Percentiles rank a stretch among this genome's conserved stretches.
phyloP scores from a whole-genome alignment of 2,329 filamentous ascomycete species.

The Colletotrichum aenigma region DNA sequence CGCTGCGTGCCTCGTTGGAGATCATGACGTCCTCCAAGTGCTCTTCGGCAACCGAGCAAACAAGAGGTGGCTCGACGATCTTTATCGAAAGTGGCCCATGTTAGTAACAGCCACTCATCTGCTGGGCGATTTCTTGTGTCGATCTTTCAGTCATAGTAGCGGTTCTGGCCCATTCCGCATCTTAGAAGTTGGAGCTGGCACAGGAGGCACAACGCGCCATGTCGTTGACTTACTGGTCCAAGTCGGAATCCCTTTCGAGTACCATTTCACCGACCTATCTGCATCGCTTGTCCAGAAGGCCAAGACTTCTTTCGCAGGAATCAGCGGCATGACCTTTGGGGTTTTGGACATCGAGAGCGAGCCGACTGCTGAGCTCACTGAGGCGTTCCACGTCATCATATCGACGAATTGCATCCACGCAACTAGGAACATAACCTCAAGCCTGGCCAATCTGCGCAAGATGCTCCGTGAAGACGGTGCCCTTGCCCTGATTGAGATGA shows the following conservation, averaged over 20 bases:
- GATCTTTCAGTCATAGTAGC: not conserved
- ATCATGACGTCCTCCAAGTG: slow-evolving; percentile 37
- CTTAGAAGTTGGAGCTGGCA: slow-evolving; percentile 48
- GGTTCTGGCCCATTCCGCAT: slow-evolving; percentile 31
- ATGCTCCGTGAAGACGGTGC: slow-evolving; percentile 33
- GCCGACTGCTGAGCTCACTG: slow-evolving; percentile 11
- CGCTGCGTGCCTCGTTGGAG: slow-evolving; percentile 40
- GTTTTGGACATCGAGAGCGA: slow-evolving; percentile 33
- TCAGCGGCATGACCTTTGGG: slow-evolving; percentile 26
- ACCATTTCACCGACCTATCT: slow-evolving; percentile 49
- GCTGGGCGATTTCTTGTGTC: slow-evolving; percentile 23
- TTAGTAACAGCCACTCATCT: slow-evolving; percentile 24
- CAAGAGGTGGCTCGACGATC: slow-evolving; percentile 33
- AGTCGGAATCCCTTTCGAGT: slow-evolving; percentile 31
- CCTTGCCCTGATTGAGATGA: slow-evolving; percentile 34
- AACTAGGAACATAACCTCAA: not conserved
- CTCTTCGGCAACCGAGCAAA: slow-evolving; percentile 37
- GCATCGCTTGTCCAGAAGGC: slow-evolving; percentile 31
- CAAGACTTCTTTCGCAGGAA: slow-evolving; percentile 25
- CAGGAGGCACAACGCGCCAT: slow-evolving; percentile 42
- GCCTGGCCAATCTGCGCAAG: slow-evolving; percentile 16
- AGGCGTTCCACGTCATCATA: slow-evolving; percentile 34
- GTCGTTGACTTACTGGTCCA: slow-evolving; percentile 30
- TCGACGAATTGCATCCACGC: slow-evolving; percentile 40
- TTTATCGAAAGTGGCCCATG: slow-evolving; percentile 37